Evolutionary conservation across 306 rosid genomes (phyloP), one percentile per base, ranked within the genome.

Genomic region (Vigna nakashimae): DNA sequence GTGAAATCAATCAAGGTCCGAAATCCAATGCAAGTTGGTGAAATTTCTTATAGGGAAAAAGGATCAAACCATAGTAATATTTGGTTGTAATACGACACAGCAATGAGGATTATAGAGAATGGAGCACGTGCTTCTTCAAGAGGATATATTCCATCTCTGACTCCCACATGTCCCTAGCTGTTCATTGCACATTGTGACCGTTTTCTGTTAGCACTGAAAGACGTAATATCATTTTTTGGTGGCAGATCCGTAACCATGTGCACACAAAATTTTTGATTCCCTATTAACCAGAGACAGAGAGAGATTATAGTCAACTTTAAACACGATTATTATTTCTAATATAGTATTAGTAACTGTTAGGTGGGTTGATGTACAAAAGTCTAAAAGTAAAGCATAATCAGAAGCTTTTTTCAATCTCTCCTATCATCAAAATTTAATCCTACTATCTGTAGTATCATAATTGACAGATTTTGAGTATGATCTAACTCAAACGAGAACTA

Each of bases 171-270:
- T 82, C 70, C 56, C 59, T 40, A 72, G 79, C 57, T 78, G 75
- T 68, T 18, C 7, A 46, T 10, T 71, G 59, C 45, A 46, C 86
- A 60, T 67, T 76, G 79, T 32, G 69, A 72, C 86, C 42, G 89
- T 79, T 86, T 86, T 79, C 89, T 45, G 86, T 86, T 82, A 78
- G 3, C 49, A 80, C 38, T 71, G 58, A 32, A 40, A 62, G 45
- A 26, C 24, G 46, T 34, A 53, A 55, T 42, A 66, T 66, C 36
- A 76, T 34, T 79, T 74, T 57, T 80, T 28, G 59, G 65, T 77
- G 82, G 73, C 80, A 71, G 77, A 84, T 36, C 20, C 32, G 67
- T 60, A 60, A 60, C 72, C 81, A 74, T 78, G 83, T 70, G 76
- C 65, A n/a, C 71, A 6, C 53, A 11, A 40, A 55, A 46, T 73